phyloP scores from a whole-genome alignment of 805 yeast species.

The Lachancea dasiensis region DNA sequence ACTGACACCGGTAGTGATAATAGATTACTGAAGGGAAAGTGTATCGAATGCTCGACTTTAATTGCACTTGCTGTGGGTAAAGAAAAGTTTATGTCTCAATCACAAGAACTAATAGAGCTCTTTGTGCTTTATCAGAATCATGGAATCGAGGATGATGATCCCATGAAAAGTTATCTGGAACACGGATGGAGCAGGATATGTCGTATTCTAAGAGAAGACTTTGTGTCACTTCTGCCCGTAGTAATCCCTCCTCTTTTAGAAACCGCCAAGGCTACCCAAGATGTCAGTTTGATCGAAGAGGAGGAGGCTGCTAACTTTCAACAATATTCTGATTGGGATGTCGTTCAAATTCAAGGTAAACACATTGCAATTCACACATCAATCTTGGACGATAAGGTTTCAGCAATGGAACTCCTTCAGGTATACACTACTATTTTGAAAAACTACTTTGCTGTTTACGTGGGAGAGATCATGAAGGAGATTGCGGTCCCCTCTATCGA shows the following conservation, averaged over 20 bases:
- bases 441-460: constrained; percentile 77
- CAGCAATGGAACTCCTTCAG: constrained; percentile 82
- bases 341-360: constrained; percentile 83
- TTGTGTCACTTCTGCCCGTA: constrained; percentile 72
- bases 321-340: constrained; percentile 92
- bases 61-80: constrained; percentile 94
- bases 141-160: constrained; percentile 65
- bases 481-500: constrained; percentile 84
- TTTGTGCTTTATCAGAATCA: constrained; percentile 66
- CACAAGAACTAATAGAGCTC: constrained; percentile 63
- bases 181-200: constrained; percentile 97
- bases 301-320: constrained; percentile 83
- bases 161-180: constrained; percentile 77
- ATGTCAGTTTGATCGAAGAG: constrained; percentile 77
- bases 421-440: constrained; percentile 81
- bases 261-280: constrained; percentile 87
- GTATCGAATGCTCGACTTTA: constrained; percentile 91
- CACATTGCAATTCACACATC: constrained; percentile 94
- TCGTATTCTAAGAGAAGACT: constrained; percentile 75
- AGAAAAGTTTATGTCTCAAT: constrained; percentile 74
- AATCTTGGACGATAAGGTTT: constrained; percentile 85
- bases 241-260: constrained; percentile 85
- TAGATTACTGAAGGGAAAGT: constrained; percentile 79
- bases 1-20: constrained; percentile 75
- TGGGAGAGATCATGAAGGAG: constrained; percentile 66